Percentiles rank a stretch among this genome's conserved stretches.
These are phyloP conservation scores for Acacia confusa DNA, from an alignment of 306 rosid genomes.

Conservation along the genomic window DNA sequence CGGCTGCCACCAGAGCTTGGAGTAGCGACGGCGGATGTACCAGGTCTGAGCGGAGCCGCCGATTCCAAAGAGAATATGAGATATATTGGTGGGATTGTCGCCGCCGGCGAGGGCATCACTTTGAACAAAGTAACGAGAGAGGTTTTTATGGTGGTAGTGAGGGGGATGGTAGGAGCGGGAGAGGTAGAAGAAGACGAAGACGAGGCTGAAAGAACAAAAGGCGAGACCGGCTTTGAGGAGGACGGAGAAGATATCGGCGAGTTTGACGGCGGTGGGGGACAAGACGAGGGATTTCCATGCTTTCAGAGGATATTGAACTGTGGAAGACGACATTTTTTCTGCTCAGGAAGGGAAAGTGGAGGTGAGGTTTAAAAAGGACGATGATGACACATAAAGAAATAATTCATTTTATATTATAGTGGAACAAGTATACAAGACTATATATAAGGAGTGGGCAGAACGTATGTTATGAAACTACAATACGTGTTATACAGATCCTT, in stretches of 20 bases:
- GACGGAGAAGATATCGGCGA: constrained; percentile 1
- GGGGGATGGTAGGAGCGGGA: constrained; percentile 19
- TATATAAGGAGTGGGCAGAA: background rate
- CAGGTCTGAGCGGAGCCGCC: constrained; percentile 45
- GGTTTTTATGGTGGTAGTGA: background rate
- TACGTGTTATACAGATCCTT: no score
- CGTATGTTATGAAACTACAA: no score
- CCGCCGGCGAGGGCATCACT: background rate
- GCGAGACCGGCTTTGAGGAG: constrained; percentile 22
- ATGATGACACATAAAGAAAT: background rate
- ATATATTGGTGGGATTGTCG: constrained; percentile 35
- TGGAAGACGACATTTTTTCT: constrained; percentile 9
- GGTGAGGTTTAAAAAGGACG: background rate
- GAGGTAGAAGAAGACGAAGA: constrained; percentile 38
- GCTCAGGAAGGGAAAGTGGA: background rate
- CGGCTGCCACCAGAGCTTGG: constrained; percentile 56
- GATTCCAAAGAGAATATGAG: constrained; percentile 57
- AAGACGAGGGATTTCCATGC: constrained; percentile 28
- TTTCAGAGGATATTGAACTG: constrained; percentile 27
- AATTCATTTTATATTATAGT: background rate
- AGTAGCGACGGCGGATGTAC: constrained; percentile 39
- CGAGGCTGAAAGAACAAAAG: constrained; percentile 21
- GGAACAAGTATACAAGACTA: background rate
- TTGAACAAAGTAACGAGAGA: background rate
- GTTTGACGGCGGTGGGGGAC: constrained; percentile 21